These are phyloP conservation scores for Colletotrichum sp. DNA, from an alignment of 2,329 filamentous ascomycete species.

Conservation along the genomic window DNA sequence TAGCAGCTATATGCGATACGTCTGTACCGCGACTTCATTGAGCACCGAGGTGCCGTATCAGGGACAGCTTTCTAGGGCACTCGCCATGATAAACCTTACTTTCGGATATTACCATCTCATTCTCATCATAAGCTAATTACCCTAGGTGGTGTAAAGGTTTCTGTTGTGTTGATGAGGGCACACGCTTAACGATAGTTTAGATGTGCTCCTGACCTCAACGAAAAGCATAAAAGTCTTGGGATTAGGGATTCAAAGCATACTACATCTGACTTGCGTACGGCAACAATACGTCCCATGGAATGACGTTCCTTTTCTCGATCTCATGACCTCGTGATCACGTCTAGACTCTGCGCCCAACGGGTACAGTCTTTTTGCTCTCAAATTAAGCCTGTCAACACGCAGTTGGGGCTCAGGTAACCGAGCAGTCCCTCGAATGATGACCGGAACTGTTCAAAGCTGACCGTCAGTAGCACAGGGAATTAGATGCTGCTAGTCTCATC, in stretches of 20 bases:
- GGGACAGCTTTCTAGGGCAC: rapidly evolving
- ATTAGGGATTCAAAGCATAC: not conserved
- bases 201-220: not conserved
- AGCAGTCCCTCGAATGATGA: not conserved
- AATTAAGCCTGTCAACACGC: not conserved
- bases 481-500: not conserved
- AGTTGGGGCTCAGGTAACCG: not conserved
- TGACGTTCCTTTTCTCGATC: not conserved
- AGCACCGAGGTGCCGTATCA: too few species aligned
- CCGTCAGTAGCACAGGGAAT: not conserved
- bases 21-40: too few species aligned
- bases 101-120: rapidly evolving
- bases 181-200: rapidly evolving
- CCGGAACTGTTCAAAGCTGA: not conserved
- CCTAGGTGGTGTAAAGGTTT: not conserved
- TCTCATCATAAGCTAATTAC: rapidly evolving
- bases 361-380: not conserved
- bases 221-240: rapidly evolving
- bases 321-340: not conserved
- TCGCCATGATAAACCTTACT: too few species aligned
- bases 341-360: not conserved
- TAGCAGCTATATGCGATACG: too few species aligned
- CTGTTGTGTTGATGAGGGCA: not conserved
- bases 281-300: not conserved
- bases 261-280: not conserved